Base-by-base conservation (phyloP, 2,329 filamentous ascomycete genomes). In the Neoascochyta sp. region DNA sequence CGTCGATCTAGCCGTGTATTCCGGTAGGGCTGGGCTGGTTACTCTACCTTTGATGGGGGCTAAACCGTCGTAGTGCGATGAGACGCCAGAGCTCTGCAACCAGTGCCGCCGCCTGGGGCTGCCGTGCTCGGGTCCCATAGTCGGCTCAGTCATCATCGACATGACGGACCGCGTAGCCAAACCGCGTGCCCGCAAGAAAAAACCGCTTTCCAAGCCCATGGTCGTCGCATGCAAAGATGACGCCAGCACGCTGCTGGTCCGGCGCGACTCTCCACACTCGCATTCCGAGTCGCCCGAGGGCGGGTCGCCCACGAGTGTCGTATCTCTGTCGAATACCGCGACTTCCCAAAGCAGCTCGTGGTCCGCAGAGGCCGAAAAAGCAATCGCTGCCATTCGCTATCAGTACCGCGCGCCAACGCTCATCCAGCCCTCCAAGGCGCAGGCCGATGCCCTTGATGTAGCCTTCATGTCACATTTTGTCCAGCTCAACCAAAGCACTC, bases 41-140 rank as follows among this genome's bases (percentile, higher is more conserved):
- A n/a, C n/a, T n/a, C n/a, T n/a, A n/a, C n/a, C n/a, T n/a, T n/a
- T n/a, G n/a, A n/a, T n/a, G n/a, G n/a, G n/a, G n/a, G n/a, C n/a
- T n/a, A n/a, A n/a, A n/a, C n/a, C n/a, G n/a, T n/a, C n/a, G 29
- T 47, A 57, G 53, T 60, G 57, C 41, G 57, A 59, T 35, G 54
- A 57, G 36, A 57, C 52, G 9, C 50, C 54, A 22, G 48, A 46
- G 16, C 29, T 43, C 22, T 57, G 53, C 36, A 45, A 49, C 31
- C 48, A 52, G 44, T 57, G 53, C 29, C 36, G 38, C 10, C 52
- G 54, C 8, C 43, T 60, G 10, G 47, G 50, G 10, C 42, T 60
- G 18, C 24, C 33, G 12, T 60, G 57, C 41, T 57, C 53, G 10
- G 55, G 57, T 9, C 52, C 55, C 2, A 24, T 56, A 3, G 45